Conservation (phyloP, 257 asterid genomes). For the Scutellaria baicalensis region DNA sequence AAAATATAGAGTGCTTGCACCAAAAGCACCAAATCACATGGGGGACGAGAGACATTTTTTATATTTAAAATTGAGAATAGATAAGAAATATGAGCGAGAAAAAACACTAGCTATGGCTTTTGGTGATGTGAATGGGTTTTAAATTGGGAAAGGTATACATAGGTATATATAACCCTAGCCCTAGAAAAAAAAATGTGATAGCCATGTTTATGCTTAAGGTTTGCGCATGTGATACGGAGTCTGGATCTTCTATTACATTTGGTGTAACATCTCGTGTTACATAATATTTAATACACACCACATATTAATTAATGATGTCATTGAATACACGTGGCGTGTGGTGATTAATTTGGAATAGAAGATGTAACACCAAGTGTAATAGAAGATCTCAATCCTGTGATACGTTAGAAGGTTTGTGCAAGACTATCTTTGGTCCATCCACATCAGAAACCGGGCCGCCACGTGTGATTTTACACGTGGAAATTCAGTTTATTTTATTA, state of each 20-base stretch:
- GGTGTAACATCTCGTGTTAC: too few species aligned
- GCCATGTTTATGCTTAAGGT: neutral
- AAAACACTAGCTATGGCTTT: neutral
- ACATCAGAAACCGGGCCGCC: neutral
- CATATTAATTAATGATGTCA: too few species aligned
- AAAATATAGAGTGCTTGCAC: neutral
- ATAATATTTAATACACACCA: too few species aligned
- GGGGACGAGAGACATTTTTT: neutral
- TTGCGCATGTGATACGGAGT: conserved; percentile 10
- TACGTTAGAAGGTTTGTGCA: neutral
- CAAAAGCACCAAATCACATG: neutral
- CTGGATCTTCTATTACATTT: too few species aligned
- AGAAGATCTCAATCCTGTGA: too few species aligned
- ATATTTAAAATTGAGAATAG: neutral
- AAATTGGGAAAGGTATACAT: neutral
- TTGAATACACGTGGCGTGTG: too few species aligned
- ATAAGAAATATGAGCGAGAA: neutral
- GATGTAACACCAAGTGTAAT: too few species aligned
- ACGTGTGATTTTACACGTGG: neutral
- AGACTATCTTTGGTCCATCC: neutral
- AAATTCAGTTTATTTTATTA: neutral
- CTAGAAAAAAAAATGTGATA: neutral
- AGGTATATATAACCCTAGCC: neutral
- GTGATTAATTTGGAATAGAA: too few species aligned
- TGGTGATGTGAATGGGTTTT: neutral